phyloP scores from a whole-genome alignment of 2,329 filamentous ascomycete genomes.

The Teratosphaeria viscida region DNA sequence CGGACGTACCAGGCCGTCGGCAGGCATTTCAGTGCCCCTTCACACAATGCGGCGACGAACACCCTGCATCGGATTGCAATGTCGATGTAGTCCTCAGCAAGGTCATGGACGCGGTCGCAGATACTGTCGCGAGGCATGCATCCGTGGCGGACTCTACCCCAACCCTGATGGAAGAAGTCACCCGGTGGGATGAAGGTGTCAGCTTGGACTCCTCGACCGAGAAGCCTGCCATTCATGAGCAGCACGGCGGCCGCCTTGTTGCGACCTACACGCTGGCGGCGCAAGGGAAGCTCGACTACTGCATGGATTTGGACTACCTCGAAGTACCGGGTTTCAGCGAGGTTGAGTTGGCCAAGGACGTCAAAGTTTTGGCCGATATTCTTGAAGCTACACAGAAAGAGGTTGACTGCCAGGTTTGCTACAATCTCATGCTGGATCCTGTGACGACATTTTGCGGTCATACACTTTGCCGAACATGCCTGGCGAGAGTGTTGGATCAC shows the following conservation, averaged over 20 bases:
- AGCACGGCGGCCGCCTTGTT: constrained; percentile 50
- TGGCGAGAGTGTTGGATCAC: constrained; percentile 67
- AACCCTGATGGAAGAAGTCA: constrained; percentile 32
- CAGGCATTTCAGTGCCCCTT: constrained; percentile 69
- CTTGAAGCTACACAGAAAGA: constrained; percentile 56
- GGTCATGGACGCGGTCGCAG: constrained; percentile 50
- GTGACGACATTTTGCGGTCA: constrained; percentile 80
- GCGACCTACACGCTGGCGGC: constrained; percentile 58
- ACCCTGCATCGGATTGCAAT: constrained; percentile 66
- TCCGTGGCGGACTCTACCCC: constrained; percentile 25
- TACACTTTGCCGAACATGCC: constrained; percentile 74
- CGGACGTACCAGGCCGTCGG: constrained; percentile 54
- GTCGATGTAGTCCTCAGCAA: constrained; percentile 68
- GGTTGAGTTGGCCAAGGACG: constrained; percentile 32
- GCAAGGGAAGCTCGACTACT: constrained; percentile 49
- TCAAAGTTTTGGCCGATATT: constrained; percentile 44
- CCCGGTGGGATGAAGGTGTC: constrained; percentile 25
- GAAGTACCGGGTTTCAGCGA: constrained; percentile 28
- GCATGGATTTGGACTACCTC: constrained; percentile 43
- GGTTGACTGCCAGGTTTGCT: constrained; percentile 83
- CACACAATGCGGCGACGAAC: constrained; percentile 53
- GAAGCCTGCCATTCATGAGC: constrained; percentile 30
- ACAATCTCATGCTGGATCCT: constrained; percentile 68
- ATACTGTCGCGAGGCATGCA: constrained; percentile 38
- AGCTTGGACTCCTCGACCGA: constrained; percentile 22